These are phyloP conservation scores for Sistotremastrum niveocremeum DNA, from an alignment of 768 basidiomycete genomes.

Conservation along the genomic window DNA sequence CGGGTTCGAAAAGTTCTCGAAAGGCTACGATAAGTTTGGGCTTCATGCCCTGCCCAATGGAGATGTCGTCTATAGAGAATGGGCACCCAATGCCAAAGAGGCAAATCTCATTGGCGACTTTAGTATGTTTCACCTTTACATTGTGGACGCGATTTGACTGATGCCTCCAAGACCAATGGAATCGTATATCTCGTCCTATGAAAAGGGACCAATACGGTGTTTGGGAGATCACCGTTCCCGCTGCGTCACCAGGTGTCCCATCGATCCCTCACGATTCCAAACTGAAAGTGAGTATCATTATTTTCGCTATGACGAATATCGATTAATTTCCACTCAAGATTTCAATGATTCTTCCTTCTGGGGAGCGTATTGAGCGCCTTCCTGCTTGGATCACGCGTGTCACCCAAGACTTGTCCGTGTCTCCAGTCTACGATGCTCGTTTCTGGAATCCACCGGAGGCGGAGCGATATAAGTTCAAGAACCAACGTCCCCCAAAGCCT, in stretches of 20 bases:
- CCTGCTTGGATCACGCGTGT: constrained; percentile 94
- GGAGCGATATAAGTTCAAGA: constrained; percentile 70
- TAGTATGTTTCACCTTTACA: constrained; percentile 34
- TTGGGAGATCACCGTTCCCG: constrained; percentile 74
- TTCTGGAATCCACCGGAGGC: constrained; percentile 90
- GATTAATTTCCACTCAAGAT: constrained; percentile 36
- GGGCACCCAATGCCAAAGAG: constrained; percentile 83
- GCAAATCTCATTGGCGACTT: constrained; percentile 91
- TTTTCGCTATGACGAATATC: not conserved
- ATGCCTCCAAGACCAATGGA: constrained; percentile 46
- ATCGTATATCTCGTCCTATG: constrained; percentile 77
- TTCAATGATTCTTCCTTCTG: constrained; percentile 74
- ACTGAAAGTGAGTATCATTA: constrained; percentile 54
- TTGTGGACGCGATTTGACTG: constrained; percentile 24
- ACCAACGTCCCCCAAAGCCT: constrained; percentile 55
- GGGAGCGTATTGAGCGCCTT: constrained; percentile 76
- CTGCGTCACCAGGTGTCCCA: constrained; percentile 50
- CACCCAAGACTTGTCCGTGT: constrained; percentile 82
- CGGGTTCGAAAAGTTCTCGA: constrained; percentile 66
- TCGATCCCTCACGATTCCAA: constrained; percentile 93
- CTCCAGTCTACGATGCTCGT: constrained; percentile 89
- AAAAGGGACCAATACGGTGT: constrained; percentile 72
- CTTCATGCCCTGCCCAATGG: constrained; percentile 57
- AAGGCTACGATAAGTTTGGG: constrained; percentile 70
- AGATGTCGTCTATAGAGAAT: constrained; percentile 78